Evolutionary conservation across 208 protist genomes (phyloP).

Genomic region (Crithidia expoeki): DNA sequence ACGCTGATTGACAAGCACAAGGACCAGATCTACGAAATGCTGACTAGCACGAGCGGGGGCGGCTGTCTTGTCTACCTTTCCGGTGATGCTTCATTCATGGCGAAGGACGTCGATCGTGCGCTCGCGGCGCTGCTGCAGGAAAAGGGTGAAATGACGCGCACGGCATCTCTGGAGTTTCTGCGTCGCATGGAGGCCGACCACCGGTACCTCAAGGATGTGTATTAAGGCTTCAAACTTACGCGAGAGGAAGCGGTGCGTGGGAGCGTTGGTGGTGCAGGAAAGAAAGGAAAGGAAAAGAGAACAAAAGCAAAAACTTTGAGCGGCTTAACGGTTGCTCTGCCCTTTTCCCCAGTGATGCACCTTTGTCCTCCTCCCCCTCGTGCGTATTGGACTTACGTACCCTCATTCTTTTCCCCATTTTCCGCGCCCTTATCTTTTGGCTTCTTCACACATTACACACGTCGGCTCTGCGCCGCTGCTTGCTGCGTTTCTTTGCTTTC

Average conservation of each 20-base stretch:
- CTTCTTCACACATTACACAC: no score
- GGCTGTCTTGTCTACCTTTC: constrained; percentile 87
- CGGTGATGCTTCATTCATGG: constrained; percentile 93
- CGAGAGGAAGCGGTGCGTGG: not conserved
- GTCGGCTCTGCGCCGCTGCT: no score
- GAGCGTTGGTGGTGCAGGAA: not conserved
- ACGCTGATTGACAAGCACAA: constrained; percentile 81
- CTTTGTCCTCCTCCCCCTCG: no score
- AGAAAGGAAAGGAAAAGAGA: constrained; percentile 3
- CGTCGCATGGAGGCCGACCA: constrained; percentile 66
- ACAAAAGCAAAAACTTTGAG: no score
- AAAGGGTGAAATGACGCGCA: constrained; percentile 53
- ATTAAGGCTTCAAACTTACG: constrained; percentile 34
- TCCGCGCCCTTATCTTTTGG: no score
- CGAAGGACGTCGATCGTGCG: constrained; percentile 87
- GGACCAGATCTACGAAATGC: constrained; percentile 54
- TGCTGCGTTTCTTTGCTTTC: no score
- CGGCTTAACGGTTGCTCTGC: no score
- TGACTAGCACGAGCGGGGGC: constrained; percentile 39
- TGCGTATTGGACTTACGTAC: no score
- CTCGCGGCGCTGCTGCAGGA: constrained; percentile 73
- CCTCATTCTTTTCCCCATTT: no score
- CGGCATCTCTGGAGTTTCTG: constrained; percentile 76
- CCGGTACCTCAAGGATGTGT: constrained; percentile 94
- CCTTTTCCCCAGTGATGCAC: no score